Conservation (phyloP, 2,329 filamentous ascomycete genomes). For the Calonectria montana region DNA sequence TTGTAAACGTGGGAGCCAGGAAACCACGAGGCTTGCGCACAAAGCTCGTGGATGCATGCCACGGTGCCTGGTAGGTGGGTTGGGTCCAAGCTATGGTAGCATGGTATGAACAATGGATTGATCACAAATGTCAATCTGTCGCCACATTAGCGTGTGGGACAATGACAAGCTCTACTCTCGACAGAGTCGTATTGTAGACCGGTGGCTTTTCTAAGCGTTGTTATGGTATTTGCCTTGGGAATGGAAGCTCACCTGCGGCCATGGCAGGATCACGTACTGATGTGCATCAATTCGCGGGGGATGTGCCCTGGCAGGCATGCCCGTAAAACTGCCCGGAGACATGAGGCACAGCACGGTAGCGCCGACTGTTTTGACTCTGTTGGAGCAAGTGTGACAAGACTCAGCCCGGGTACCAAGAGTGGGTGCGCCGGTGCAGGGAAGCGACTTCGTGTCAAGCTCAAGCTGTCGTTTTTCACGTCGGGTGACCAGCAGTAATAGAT, state of each 20-base stretch:
- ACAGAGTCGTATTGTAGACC: neutral
- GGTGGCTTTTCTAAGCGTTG: neutral
- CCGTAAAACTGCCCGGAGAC: conserved; percentile 4
- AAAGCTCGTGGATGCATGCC: conserved; percentile 9
- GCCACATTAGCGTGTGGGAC: neutral
- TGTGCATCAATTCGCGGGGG: conserved; percentile 24
- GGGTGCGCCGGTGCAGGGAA: conserved; percentile 12
- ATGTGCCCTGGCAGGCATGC: conserved; percentile 14
- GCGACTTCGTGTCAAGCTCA: conserved; percentile 9
- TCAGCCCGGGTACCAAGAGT: neutral
- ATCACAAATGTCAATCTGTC: conserved; percentile 5
- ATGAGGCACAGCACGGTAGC: conserved; percentile 1
- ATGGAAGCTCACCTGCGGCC: neutral
- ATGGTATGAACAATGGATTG: conserved; percentile 6
- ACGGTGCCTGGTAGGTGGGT: conserved; percentile 12
- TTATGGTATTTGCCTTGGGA: neutral
- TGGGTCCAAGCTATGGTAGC: neutral
- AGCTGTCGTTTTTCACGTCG: conserved; percentile 33
- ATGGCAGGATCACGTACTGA: conserved; percentile 5
- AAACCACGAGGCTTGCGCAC: conserved; percentile 5
- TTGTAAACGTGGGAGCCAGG: neutral
- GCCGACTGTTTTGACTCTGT: neutral
- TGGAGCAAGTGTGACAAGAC: conserved; percentile 3
- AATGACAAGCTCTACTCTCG: neutral
- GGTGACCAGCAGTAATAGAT: conserved; percentile 35